These are phyloP conservation scores for Globisporangium orthogonon DNA, from an alignment of 352 stramenopile species.

Conservation along the genomic window DNA sequence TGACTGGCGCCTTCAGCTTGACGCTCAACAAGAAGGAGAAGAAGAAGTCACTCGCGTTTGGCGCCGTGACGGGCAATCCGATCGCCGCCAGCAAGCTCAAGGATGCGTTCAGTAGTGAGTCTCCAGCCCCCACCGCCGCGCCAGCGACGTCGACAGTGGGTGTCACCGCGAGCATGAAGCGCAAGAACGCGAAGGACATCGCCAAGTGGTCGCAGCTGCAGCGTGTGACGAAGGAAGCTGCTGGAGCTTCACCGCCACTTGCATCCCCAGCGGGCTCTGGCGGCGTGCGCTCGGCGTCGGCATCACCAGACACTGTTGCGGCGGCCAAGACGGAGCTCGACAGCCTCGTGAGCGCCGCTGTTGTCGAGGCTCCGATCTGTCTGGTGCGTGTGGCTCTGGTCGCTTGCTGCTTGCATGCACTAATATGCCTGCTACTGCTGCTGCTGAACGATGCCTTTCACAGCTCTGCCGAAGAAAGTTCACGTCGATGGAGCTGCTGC, in stretches of 20 bases:
- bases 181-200: conserved; percentile 74
- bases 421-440: too few relatives aligned
- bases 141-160: conserved; percentile 1
- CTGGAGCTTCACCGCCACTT: too few relatives aligned
- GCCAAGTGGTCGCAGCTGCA: conserved; percentile 79
- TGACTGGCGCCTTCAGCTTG: conserved; percentile 15
- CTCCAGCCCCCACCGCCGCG: conserved; percentile 5
- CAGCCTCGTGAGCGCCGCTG: conserved; percentile 30
- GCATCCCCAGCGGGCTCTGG: not conserved
- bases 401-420: not conserved
- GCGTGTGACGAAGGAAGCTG: conserved; percentile 16
- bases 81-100: conserved; percentile 8
- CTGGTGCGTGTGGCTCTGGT: conserved; percentile 40
- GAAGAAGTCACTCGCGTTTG: conserved; percentile 69
- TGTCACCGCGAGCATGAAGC: conserved; percentile 30
- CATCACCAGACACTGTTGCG: not conserved
- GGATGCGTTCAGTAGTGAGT: not conserved
- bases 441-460: not conserved
- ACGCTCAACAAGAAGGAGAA: conserved; percentile 51
- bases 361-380: conserved; percentile 67
- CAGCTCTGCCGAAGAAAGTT: conserved; percentile 83
- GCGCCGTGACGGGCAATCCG: conserved; percentile 29
- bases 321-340: conserved; percentile 18
- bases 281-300: not conserved
- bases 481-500: conserved; percentile 56